Evolutionary conservation across 2,329 filamentous ascomycete genomes (phyloP), one percentile per base, ranked within the genome.

Genomic region (Trichoderma pleuroti): DNA sequence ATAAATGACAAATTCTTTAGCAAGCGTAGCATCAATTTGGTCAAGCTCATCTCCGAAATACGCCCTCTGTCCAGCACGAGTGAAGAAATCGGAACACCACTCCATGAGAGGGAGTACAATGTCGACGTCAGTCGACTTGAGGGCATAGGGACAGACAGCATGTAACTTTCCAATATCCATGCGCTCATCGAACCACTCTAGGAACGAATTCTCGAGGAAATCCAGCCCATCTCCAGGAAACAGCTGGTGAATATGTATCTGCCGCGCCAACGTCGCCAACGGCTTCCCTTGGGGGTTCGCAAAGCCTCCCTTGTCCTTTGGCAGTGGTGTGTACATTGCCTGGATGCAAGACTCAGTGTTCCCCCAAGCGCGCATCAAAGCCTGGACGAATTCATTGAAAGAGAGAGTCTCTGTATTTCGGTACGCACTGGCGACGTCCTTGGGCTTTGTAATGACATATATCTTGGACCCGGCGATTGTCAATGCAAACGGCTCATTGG

Each of bases 61-160:
- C 14, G 71, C 72, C 16, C 69, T n/a, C 59, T 76, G 68, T 0
- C 76, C 73, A 1, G 71, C 28, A 10, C 61, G 71, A 21, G 74
- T 60, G 26, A 76, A 76, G 24, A 49, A 60, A 4, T 78, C 76
- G 1, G 76, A 77, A 11, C 62, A 73, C 75, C 76, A 77, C 30
- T 72, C 46, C 5, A 76, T 32, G 7, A 64, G 46, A 18, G 61
- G 42, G 18, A 64, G 14, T 18, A 52, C 42, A 39, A 64, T 52
- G n/a, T 52, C 61, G 16, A 9, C 26, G 28, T 32, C 61, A 10
- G 61, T 52, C 26, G 42, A 36, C 3, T 4, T 14, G 18, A 54
- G 9, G 42, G 42, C 42, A 24, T 49, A 64, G 3, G 61, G 42
- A 24, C 61, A 52, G 5, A 16, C 42, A 8, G 10, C 18, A 2